Base-by-base conservation (phyloP, 2,329 filamentous ascomycete genomes). In the Botrytis squamosa region DNA sequence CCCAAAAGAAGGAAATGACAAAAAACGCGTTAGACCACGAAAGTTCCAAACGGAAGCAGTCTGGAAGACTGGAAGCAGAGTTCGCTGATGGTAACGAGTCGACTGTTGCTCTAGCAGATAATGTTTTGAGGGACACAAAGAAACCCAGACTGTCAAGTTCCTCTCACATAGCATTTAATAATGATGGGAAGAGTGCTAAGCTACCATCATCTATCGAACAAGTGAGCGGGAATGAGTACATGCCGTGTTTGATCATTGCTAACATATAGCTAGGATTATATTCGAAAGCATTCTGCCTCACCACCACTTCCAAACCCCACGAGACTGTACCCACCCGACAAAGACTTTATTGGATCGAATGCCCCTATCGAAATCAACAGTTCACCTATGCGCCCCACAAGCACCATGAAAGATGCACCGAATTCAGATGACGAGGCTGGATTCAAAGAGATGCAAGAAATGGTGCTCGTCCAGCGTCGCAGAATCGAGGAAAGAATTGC, bases 141-240 rank as follows among this genome's bases (percentile, higher is more conserved):
- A 63, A 16, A 29, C 60, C 7, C 60, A 42, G 38, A 63, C 7
- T 18, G 2, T 38, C 25, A 6, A 38, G 7, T 16, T 16, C 14
- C 36, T 18, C 22, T 14, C 25, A 63, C 7, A 63, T 18, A 29
- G 25, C 6, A 63, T 42, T 22, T 0, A 25, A 0, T 6, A 52
- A 38, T 7, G 9, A 6, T 22, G 12, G 4, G 7, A 67, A 33
- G 1, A 49, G 14, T 20, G 5, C 14, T 12, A 29, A 8, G 7
- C 5, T 7, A 9, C 22, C 1, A 38, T 14, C 8, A 18, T 1
- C 3, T n/a, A 0, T 29, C 1, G 44, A 38, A 7, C 2, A 52
- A 38, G 64, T 52, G 33, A 67, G 64, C 4, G 10, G 22, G 4
- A 16, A 10, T 38, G 49, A 55, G 49, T 20, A 25, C 18, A 25